Conservation (phyloP, 345 rosid species). For the Moricandia moricandioides region DNA sequence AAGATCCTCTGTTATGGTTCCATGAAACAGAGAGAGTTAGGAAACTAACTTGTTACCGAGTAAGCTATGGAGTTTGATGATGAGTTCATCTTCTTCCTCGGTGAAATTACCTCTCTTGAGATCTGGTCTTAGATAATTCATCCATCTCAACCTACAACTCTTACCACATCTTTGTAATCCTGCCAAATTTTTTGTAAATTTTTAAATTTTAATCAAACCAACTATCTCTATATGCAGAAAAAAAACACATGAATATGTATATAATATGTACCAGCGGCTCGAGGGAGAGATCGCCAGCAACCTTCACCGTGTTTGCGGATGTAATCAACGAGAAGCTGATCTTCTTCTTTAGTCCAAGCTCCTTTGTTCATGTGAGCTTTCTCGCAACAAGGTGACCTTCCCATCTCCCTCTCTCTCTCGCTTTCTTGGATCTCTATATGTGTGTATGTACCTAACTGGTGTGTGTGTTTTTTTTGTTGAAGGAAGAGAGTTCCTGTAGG, state of each 20-base stretch:
- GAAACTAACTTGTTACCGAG: slow-evolving; percentile 73
- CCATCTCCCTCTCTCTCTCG: slow-evolving; percentile 44
- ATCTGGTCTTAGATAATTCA: slow-evolving; percentile 69
- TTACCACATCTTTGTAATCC: slow-evolving; percentile 86
- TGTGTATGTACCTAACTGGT: neutral
- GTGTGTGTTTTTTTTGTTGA: neutral
- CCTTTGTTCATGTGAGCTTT: slow-evolving; percentile 92
- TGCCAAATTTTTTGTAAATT: slow-evolving; percentile 14
- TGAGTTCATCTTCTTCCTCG: slow-evolving; percentile 74
- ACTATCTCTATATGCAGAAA: neutral
- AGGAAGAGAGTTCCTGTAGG: slow-evolving; percentile 27
- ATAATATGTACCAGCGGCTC: slow-evolving; percentile 59
- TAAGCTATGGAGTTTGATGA: slow-evolving; percentile 69
- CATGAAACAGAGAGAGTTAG: neutral
- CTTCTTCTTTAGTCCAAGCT: slow-evolving; percentile 96
- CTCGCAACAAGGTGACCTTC: slow-evolving; percentile 88
- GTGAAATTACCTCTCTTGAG: slow-evolving; percentile 87
- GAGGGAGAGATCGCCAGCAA: slow-evolving; percentile 92
- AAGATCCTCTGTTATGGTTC: neutral
- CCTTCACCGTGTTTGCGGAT: slow-evolving; percentile 87
- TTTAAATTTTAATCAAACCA: no score
- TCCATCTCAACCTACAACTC: slow-evolving; percentile 80
- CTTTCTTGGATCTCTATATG: neutral
- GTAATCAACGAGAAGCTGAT: slow-evolving; percentile 70
- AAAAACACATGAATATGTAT: neutral